Base-by-base conservation (phyloP, 2,329 filamentous ascomycete species). In the Sporothrix protearum region DNA sequence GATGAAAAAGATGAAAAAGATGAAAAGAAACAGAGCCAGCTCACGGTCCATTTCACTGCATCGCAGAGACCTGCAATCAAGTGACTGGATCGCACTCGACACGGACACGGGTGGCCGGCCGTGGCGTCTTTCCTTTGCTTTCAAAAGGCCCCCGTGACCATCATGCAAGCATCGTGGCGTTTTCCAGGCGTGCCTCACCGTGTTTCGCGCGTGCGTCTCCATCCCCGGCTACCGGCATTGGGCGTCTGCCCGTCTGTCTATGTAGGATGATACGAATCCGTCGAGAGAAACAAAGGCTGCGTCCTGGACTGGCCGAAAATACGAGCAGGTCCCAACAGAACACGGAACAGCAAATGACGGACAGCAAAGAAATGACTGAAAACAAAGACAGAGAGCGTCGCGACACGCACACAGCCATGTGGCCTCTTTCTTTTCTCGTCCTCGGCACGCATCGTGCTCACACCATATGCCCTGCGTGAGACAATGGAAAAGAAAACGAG, bases 51-150 rank as follows among this genome's bases (percentile, higher is more conserved):
- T 16, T 45, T 49, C 19, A 28, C n/a, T 7, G 25, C 33, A 33
- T 14, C 6, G 19, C 33, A 47, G 2, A n/a, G 30, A 51, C 28
- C 51, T 45, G 64, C 64, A 67, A 67, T 67, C 64, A 67, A 67
- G 45, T 67, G 64, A 67, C 45, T 22, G 45, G 45, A 67, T 67
- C 33, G 64, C 45, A 67, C 36, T 49, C 63, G 14, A 16, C 42
- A 47, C 10, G 42, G 12, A 30, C 63, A 33, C 22, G 63, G 39
- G 30, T 47, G 25, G 42, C 42, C 42, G 42, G 42, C 9, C 39
- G 63, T 49, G 63, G 42, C 45, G 45, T 49, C 2, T n/a, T 36
- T 6, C 14, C 14, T 12, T 19, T n/a, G n/a, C 42, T 47, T 14
- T 19, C 16, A 14, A 30, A 30, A 47, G 0, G 42, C 16, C 9